Evolutionary conservation across 441 rosid species (phyloP), one percentile per base, ranked within the genome.

Genomic region (Populus hybrid): DNA sequence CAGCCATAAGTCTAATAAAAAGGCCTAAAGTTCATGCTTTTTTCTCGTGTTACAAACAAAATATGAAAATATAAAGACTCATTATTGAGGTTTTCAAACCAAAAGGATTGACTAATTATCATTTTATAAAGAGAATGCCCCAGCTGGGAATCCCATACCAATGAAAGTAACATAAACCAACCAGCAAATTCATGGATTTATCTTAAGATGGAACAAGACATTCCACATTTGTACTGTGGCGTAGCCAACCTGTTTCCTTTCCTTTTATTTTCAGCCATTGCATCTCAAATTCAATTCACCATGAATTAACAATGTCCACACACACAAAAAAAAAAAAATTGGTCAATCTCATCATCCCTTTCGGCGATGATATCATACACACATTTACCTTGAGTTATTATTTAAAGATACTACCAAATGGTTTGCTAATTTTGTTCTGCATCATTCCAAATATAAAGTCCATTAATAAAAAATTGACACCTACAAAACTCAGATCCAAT

Each of bases 401-500:
- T 38, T 38, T 38, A 10, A 21, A 63, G 24, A 20, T 18, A n/a
- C 6, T 5, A 57, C 34, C 21, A 63, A 9, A 11, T 67, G 70
- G 70, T 57, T 57, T 57, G 63, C 23, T 20, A 57, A 12, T 6
- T 2, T 57, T 20, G 23, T 7, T 7, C 63, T 21, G 8, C 63
- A 7, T 57, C 23, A 57, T 57, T 57, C 63, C 63, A 57, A 57
- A 57, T 50, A 57, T n/a, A 57, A 34, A 34, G 23, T 24, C 67
- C 76, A 66, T 66, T 66, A 66, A 0, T 23, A 54, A 65, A 46
- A 64, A 63, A 38, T 32, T 54, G 50, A 78, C 73, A 66, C 73
- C 84, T 84, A 78, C 85, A 82, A 80, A 83, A 85, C 83, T 85
- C 81, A 4, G 79, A 70, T 73, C 77, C 54, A 78, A 40, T 46